Evolutionary conservation across 176 grass and related monocot genomes (phyloP), one percentile per base, ranked within the genome.

Genomic region (Paspalum vaginatum): DNA sequence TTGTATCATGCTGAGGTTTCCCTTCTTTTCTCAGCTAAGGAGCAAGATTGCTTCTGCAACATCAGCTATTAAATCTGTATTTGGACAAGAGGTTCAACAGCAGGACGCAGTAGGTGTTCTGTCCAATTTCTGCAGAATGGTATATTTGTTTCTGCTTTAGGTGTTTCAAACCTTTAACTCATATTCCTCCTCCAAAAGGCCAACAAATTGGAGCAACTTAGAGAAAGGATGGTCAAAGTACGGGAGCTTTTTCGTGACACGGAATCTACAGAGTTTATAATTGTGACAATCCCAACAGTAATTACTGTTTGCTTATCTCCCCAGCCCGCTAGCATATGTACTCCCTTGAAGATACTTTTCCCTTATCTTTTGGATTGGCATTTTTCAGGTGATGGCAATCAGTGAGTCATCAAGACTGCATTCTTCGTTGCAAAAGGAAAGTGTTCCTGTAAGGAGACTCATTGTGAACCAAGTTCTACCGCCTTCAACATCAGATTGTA

Each of bases 31-130:
- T n/a, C 88, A 98, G 96, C 87, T 98, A 32, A 98, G 84, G 76
- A 88, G 76, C 57, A 93, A 95, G 84, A 86, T 98, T 79, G 76
- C 92, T 84, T 92, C 90, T 63, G 96, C 96, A 79, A 95, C 96
- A 78, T 98, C 96, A 73, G 96, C 96, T 65, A 93, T 98, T 84
- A 98, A 98, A 91, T 95, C 96, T 51, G 92, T 91, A 77, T 95
- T 98, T 86, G 92, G 96, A 53, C 90, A 95, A 93, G 92, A 93
- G 69, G 78, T 86, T 70, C 68, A 89, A 53, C 85, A 91, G 69
- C 88, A 87, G 38, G 90, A 93, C 81, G 90, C 96, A 6, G 92
- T 98, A 87, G 85, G 88, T 89, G 67, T 42, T 79, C 78, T 65
- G 9, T 13, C 47, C 13, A 16, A 52, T 70, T 89, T 16, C 32